Evolutionary conservation across 2,329 filamentous ascomycete species (phyloP).

Genomic region (Ceratocystis lukuohia): DNA sequence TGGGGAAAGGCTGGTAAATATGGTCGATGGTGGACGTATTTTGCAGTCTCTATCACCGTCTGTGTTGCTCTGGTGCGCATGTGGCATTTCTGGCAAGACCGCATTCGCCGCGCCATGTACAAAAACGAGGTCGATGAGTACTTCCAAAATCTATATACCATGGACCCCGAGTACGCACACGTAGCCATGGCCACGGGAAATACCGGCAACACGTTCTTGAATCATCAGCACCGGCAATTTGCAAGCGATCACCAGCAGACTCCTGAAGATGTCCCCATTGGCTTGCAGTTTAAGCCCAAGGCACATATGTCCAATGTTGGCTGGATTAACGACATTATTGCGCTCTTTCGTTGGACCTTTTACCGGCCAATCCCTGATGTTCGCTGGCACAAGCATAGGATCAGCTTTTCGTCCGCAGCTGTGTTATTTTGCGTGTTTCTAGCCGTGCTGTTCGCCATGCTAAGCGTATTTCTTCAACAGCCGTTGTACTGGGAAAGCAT

Average conservation of each 20-base stretch:
- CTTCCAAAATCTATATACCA: conserved; percentile 40
- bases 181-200: conserved; percentile 38
- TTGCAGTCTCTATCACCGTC: conserved; percentile 58
- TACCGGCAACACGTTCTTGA: conserved; percentile 30
- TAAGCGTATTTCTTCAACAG: conserved; percentile 78
- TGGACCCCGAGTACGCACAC: conserved; percentile 36
- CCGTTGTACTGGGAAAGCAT: conserved; percentile 86
- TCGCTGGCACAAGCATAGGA: conserved; percentile 49
- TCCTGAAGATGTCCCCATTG: neutral
- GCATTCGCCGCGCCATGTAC: conserved; percentile 77
- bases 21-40: conserved; percentile 76
- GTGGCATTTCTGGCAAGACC: conserved; percentile 88
- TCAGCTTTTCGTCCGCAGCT: conserved; percentile 70
- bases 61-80: conserved; percentile 55
- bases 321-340: conserved; percentile 63
- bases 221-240: neutral
- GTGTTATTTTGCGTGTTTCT: conserved; percentile 55
- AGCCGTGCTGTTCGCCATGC: conserved; percentile 56
- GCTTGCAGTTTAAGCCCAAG: conserved; percentile 45
- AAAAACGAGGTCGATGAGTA: conserved; percentile 57
- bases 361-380: conserved; percentile 74
- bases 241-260: neutral
- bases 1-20: conserved; percentile 78
- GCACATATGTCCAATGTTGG: conserved; percentile 64
- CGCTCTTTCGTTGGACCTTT: conserved; percentile 77